A percentile compares a stretch with the other conserved stretches of the same genome.
These are phyloP conservation scores for Fusarium compactum DNA, from an alignment of 2,329 filamentous ascomycete genomes.

Conservation along the genomic window DNA sequence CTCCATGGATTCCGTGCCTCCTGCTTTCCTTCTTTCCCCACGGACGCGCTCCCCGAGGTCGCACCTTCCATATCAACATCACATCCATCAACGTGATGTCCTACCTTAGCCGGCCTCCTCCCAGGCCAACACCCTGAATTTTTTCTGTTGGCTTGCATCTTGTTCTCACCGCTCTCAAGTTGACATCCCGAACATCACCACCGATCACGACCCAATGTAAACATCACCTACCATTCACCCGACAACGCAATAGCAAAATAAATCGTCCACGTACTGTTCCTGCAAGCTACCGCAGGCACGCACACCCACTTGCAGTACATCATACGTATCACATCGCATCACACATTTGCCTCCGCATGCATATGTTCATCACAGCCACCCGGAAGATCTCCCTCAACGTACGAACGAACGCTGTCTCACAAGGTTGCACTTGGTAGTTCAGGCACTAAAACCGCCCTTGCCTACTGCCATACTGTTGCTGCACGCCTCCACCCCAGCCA, in stretches of 20 bases:
- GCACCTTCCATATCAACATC: background rate
- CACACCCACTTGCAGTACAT: constrained; percentile 32
- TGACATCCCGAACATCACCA: constrained; percentile 1
- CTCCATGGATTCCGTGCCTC: background rate
- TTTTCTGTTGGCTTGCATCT: constrained; percentile 18
- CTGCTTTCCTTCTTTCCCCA: constrained; percentile 4
- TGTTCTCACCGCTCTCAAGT: constrained; percentile 25
- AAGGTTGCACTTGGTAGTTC: constrained; percentile 7
- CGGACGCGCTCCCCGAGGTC: background rate
- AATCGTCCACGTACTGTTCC: constrained; percentile 5
- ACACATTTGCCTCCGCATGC: constrained; percentile 39
- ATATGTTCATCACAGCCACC: constrained; percentile 43
- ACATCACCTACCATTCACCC: constrained; percentile 24
- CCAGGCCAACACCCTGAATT: constrained; percentile 18
- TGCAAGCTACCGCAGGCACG: constrained; percentile 38
- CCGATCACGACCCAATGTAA: constrained; percentile 18
- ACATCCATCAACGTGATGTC: constrained; percentile 5
- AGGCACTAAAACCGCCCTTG: constrained; percentile 35
- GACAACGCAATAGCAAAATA: constrained; percentile 35
- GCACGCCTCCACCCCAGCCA: constrained; percentile 17
- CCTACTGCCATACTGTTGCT: constrained; percentile 39
- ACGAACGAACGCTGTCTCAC: constrained; percentile 21
- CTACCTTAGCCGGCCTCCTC: constrained; percentile 22
- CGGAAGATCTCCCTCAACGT: constrained; percentile 37
- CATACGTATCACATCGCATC: constrained; percentile 37